Base-by-base conservation (phyloP, 2,329 filamentous ascomycete species). In the Furcasterigmium furcatum region DNA sequence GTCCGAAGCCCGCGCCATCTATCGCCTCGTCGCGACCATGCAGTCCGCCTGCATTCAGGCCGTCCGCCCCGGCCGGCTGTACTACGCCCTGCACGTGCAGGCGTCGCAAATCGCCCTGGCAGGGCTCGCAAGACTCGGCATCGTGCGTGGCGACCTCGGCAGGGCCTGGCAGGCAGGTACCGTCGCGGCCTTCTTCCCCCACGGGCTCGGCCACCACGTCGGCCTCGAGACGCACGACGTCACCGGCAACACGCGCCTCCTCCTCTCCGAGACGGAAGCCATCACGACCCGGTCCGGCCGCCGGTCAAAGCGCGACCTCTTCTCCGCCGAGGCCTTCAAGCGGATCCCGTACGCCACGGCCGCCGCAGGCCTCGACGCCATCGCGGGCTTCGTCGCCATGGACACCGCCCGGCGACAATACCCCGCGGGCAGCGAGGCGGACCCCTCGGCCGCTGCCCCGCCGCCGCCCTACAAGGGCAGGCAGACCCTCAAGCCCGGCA, bases 1-100 rank as follows among this genome's bases (percentile, higher is more conserved):
- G 0, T 63, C 74, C 13, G 86, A 92, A 61, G 84, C 85, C 1
- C 76, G 78, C 40, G 77, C 80, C 9, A 84, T 96, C 43, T 91
- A 96, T 62, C 74, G 80, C 38, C 74, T 94, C 21, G 91, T 96
- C 4, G 73, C 87, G 54, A 72, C 77, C 48, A 96, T 96, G 90
- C 91, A 96, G 66, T 71, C 77, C 8, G 76, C 82, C 45, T 91
- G 86, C 55, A 87, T 95, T 58, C 69, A 71, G 7, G 74, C 80
- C 54, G 72, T 95, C 19, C 76, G 75, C 34, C 87, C 87, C 0
- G 88, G 87, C 3, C 79, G 84, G 2, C 65, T 77, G 25, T 95
- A 85, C 74, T 77, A 85, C 41, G 76, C 85, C 53, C 75, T 95
- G 14, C 87, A 95, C 58, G 70, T 85, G 4, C 74, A 82, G 49